Base-by-base conservation (phyloP, 208 protist species). In the Acanthamoeba rhysodes region DNA sequence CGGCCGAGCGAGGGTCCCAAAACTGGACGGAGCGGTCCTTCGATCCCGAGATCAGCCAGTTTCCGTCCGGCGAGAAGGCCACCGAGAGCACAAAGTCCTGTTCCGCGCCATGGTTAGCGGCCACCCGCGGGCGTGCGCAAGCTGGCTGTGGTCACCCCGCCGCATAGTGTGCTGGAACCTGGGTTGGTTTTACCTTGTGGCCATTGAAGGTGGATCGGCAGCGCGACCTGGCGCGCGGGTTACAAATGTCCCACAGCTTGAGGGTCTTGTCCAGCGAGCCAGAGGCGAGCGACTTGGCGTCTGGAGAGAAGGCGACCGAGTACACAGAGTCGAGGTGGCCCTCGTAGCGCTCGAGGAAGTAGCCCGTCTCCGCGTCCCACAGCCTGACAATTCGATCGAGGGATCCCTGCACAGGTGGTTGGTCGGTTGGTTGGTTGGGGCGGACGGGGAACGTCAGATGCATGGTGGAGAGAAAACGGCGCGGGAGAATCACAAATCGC, bases 1-100 rank as follows among this genome's bases (percentile, higher is more conserved):
- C 76, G 41, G 57, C 96, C 41, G 66, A 74, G n/a, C 94, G 74
- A 37, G 96, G 95, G 95, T 98, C 97, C 97, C 97, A 98, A 78
- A 98, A 97, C 94, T 97, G 97, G 22, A 97, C 95, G 4, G 97
- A 97, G 32, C 96, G 94, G 87, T 98, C 97, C 94, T 97, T 96
- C 16, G 85, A 94, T 29, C 97, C 97, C 55, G 88, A 96, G 34
- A 97, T 95, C 18, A 97, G 41, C 95, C 94, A 96, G 32, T 92
- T 93, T n/a, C 97, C 97, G 93, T 97, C 90, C 48, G 97, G 96
- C 14, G 93, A 93, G 59, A 97, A 97, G 27, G 94, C 90, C 8
- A 96, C 95, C 2, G 96, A 95, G 24, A 97, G 95, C 55, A 97
- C 95, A 66, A 96, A 97, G 95, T 97, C 96, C 85, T 92, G 22